A percentile compares a stretch with the other conserved stretches of the same genome.
Evolutionary conservation across 345 rosid species (phyloP).

Genomic region (Eucalyptus brandiana): DNA sequence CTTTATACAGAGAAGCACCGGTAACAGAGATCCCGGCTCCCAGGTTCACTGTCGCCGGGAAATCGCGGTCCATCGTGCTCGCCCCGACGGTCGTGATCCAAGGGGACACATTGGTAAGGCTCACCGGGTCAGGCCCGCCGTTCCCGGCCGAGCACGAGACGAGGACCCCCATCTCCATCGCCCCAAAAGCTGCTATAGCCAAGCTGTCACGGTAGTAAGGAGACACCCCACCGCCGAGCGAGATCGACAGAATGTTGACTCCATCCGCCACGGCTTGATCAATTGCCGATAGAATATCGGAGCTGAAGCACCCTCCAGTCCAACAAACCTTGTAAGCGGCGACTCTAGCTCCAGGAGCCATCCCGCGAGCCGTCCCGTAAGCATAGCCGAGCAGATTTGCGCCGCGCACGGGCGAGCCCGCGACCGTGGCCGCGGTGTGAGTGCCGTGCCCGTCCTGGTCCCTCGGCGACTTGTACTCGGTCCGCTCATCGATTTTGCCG

Average conservation of each 20-base stretch:
- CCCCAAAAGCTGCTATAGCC: conserved; percentile 69
- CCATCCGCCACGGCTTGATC: conserved; percentile 76
- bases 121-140: conserved; percentile 52
- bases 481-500: conserved; percentile 39
- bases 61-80: conserved; percentile 67
- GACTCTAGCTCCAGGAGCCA: conserved; percentile 68
- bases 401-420: conserved; percentile 45
- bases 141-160: conserved; percentile 75
- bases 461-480: conserved; percentile 62
- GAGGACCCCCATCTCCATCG: conserved; percentile 80
- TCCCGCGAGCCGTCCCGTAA: conserved; percentile 65
- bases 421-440: conserved; percentile 74
- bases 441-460: conserved; percentile 83
- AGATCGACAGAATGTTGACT: conserved; percentile 57
- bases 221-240: conserved; percentile 73
- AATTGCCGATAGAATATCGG: conserved; percentile 65
- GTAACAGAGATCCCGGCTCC: conserved; percentile 21
- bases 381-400: conserved; percentile 68
- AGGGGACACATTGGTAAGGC: conserved; percentile 67
- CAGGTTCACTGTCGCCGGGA: conserved; percentile 45
- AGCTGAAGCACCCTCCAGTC: conserved; percentile 60
- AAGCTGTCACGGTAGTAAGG: conserved; percentile 45
- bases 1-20: conserved; percentile 65
- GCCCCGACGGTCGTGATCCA: conserved; percentile 87
- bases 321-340: conserved; percentile 82